These are phyloP conservation scores for Sesbania bispinosa DNA, from an alignment of 306 rosid species.

Conservation along the genomic window DNA sequence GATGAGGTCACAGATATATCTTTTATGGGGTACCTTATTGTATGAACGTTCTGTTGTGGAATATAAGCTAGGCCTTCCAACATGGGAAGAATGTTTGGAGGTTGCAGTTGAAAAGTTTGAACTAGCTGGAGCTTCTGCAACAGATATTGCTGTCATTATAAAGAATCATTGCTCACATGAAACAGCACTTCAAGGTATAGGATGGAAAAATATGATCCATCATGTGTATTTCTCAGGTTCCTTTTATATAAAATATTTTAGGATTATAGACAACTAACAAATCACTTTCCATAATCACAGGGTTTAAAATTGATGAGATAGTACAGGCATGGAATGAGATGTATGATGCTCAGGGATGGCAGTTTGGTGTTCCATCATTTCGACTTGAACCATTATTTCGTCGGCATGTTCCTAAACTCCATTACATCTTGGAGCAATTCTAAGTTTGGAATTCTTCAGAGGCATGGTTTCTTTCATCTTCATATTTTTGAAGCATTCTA, in stretches of 20 bases:
- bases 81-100: slow-evolving; percentile 97
- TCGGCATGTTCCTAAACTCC: slow-evolving; percentile 82
- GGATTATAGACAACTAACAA: slow-evolving; percentile 23
- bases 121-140: slow-evolving; percentile 87
- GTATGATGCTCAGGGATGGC: slow-evolving; percentile 99
- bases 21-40: slow-evolving; percentile 85
- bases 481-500: slow-evolving; percentile 38
- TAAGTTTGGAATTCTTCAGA: slow-evolving; percentile 43
- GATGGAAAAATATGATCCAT: neutral
- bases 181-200: slow-evolving; percentile 80
- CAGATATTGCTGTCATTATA: slow-evolving; percentile 89
- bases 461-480: slow-evolving; percentile 37
- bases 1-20: slow-evolving; percentile 77
- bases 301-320: slow-evolving; percentile 93
- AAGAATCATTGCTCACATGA: slow-evolving; percentile 94
- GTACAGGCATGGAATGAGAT: slow-evolving; percentile 96
- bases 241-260: slow-evolving; percentile 6
- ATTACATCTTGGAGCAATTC: slow-evolving; percentile 68
- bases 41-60: slow-evolving; percentile 91
- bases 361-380: slow-evolving; percentile 85
- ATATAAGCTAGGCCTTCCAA: slow-evolving; percentile 69
- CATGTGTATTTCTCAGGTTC: neutral
- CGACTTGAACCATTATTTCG: slow-evolving; percentile 93
- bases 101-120: slow-evolving; percentile 90
- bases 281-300: slow-evolving; percentile 38